These are phyloP conservation scores for Russula lepida DNA, from an alignment of 768 basidiomycete species.

Conservation along the genomic window DNA sequence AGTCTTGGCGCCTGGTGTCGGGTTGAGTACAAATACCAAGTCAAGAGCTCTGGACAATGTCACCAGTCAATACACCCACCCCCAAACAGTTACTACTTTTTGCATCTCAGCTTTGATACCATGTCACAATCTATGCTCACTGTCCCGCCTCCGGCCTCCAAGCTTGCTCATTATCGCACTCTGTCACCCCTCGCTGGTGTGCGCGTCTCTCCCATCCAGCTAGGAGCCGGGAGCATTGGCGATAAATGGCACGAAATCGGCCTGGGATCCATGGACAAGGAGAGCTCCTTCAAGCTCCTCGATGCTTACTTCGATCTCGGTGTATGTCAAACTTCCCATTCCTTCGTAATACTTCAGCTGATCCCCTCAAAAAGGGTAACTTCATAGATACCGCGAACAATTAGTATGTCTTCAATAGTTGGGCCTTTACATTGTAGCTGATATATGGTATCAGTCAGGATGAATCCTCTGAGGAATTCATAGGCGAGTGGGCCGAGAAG, in stretches of 20 bases:
- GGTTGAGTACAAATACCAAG: not conserved
- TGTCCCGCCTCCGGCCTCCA: slow-evolving; percentile 23
- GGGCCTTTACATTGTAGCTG: not conserved
- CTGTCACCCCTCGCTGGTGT: slow-evolving; percentile 31
- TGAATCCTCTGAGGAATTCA: slow-evolving; percentile 28
- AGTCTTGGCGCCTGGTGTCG: no score
- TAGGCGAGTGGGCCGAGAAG: slow-evolving; percentile 36
- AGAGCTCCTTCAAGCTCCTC: slow-evolving; percentile 32
- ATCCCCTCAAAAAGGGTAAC: slow-evolving; percentile 21
- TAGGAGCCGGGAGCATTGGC: slow-evolving; percentile 34
- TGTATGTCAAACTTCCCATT: not conserved
- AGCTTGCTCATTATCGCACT: slow-evolving; percentile 28
- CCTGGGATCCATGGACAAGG: slow-evolving; percentile 31
- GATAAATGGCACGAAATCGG: slow-evolving; percentile 29
- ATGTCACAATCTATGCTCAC: no score
- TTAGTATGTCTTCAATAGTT: slow-evolving; percentile 23
- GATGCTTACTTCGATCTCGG: slow-evolving; percentile 32
- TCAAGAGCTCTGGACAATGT: not conserved
- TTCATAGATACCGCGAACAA: slow-evolving; percentile 32
- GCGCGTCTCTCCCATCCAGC: slow-evolving; percentile 32
- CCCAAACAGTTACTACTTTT: no score
- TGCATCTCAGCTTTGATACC: not conserved
- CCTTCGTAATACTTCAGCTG: not conserved
- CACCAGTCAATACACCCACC: no score
- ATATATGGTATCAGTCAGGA: slow-evolving; percentile 21